These are phyloP conservation scores for Pneumocystis murina DNA, from an alignment of 1,139 yeast species.

Conservation along the genomic window DNA sequence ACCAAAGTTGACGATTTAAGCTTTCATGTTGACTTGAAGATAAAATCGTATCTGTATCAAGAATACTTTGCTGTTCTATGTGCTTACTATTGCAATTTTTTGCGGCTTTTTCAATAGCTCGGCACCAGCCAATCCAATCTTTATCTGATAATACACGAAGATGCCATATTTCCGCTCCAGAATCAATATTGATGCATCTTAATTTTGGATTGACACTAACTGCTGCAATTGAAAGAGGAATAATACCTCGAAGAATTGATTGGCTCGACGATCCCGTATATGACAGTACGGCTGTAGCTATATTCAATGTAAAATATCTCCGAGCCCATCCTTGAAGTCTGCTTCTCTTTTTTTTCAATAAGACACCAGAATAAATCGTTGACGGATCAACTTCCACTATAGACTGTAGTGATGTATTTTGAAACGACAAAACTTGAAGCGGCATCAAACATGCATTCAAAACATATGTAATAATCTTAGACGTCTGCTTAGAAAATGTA, in stretches of 20 bases:
- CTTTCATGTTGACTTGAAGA: background rate
- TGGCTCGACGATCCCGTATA: conserved; percentile 63
- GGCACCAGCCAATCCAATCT: conserved; percentile 71
- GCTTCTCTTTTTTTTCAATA: conserved; percentile 65
- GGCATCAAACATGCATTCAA: conserved; percentile 23
- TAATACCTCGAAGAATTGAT: conserved; percentile 69
- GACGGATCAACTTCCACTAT: conserved; percentile 14
- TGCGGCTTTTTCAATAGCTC: conserved; percentile 39
- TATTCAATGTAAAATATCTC: conserved; percentile 69
- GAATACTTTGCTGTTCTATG: conserved; percentile 2
- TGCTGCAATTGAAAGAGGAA: conserved; percentile 70
- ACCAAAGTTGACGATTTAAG: background rate
- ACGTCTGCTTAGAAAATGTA: conserved; percentile 71
- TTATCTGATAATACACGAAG: conserved; percentile 49
- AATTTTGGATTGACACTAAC: conserved; percentile 62
- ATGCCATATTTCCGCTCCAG: conserved; percentile 93
- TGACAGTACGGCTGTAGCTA: conserved; percentile 66
- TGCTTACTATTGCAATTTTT: conserved; percentile 13
- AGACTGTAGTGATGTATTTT: conserved; percentile 4
- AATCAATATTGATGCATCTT: conserved; percentile 65
- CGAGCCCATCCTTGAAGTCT: conserved; percentile 78
- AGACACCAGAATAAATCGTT: conserved; percentile 47
- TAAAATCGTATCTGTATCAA: conserved; percentile 2
- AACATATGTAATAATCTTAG: conserved; percentile 66
- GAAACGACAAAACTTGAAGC: background rate